These are phyloP conservation scores for Sisymbrium irio DNA, from an alignment of 345 rosid genomes.

Conservation along the genomic window DNA sequence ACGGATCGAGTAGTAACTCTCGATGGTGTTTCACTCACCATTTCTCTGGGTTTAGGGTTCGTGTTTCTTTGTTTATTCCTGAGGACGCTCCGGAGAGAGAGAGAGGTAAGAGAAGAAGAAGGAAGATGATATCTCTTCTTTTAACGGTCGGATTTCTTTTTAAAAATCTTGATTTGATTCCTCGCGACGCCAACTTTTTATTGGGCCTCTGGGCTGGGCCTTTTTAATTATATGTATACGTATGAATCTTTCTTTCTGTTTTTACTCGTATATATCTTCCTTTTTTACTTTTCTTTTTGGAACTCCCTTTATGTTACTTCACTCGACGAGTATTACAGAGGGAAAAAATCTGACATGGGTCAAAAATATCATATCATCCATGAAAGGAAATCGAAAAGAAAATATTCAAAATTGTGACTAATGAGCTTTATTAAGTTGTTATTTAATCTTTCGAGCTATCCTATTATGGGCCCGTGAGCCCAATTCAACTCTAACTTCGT, in stretches of 20 bases:
- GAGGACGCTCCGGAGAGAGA: conserved; percentile 13
- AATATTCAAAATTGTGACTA: background rate
- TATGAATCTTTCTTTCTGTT: too few species aligned
- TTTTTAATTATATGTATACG: too few species aligned
- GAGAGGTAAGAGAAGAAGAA: background rate
- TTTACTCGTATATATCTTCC: too few species aligned
- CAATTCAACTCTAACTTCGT: background rate
- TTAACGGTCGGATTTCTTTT: conserved; percentile 43
- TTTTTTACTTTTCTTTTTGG: background rate
- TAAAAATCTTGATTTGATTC: background rate
- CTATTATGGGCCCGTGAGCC: background rate
- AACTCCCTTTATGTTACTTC: background rate
- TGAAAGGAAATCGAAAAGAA: background rate
- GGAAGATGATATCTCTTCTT: background rate
- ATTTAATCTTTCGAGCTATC: background rate
- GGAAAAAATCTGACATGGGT: background rate
- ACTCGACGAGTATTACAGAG: too few species aligned
- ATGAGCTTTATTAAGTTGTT: background rate
- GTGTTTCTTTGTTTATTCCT: background rate
- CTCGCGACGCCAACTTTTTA: background rate
- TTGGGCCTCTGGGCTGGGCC: conserved; percentile 25
- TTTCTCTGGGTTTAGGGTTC: conserved; percentile 24
- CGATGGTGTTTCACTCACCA: conserved; percentile 40
- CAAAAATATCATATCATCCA: too few species aligned
- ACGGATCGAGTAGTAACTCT: conserved; percentile 18